Evolutionary conservation across 805 yeast species (phyloP), one percentile per base, ranked within the genome.

Genomic region (Zygosaccharomyces siamensis): DNA sequence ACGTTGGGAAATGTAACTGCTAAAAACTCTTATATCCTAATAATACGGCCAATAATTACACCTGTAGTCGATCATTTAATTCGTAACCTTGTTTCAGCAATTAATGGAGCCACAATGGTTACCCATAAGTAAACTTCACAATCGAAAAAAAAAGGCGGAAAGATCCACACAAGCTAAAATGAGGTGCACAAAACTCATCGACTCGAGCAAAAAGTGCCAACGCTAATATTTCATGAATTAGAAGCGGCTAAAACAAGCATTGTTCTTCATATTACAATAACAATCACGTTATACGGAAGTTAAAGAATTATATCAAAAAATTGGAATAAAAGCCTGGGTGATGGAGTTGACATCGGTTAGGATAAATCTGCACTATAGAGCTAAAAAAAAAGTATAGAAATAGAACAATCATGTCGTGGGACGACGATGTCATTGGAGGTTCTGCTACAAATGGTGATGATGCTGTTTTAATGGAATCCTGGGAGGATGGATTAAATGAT

Each of bases 391-490:
- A 11, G n/a, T 43, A 27, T 16, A 42, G 40, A 36, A 16, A 32
- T n/a, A 12, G 11, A 39, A 20, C 14, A 33, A 33, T 42, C 16
- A 67, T 67, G 71, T 67, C 71, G 55, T 67, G 71, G 71, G 97
- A 89, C 78, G 96, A 89, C 80, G 96, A 89, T 73, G 95, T 86
- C 63, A 85, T 87, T 66, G 92, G 82, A 48, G 80, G 84, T 53
- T 81, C 89, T 37, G 69, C 81, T 40, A 62, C 68, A 12, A 61
- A 74, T 21, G 69, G 67, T 38, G 77, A 68, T 44, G 74, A 76
- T 43, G 78, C 77, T 16, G 78, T 78, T 30, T 45, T 62, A 38
- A 77, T 81, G 49, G 83, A 80, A 43, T 80, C 87, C 33, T 87
- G 95, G 88, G 95, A 89, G 67, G 93, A 84, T 53, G 90, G 82